These are phyloP conservation scores for Candida tibetensis DNA, from an alignment of 805 yeast species.

Conservation along the genomic window DNA sequence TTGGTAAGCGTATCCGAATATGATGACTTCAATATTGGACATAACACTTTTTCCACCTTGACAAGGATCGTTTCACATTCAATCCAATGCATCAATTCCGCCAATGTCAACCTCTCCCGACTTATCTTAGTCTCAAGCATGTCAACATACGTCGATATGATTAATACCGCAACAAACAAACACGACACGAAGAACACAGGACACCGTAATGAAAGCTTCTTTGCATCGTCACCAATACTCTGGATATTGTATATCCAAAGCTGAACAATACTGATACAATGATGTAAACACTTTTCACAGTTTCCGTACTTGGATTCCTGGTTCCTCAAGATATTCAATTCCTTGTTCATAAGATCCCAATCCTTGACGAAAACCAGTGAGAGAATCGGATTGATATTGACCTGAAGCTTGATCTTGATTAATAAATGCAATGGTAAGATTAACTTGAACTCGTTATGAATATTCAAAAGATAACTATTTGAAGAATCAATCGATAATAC, in stretches of 20 bases:
- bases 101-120: constrained; percentile 15
- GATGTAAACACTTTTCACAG: constrained; percentile 7
- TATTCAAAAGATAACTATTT: constrained; percentile 47
- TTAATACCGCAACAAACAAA: constrained; percentile 58
- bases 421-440: constrained; percentile 64
- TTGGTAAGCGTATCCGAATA: constrained; percentile 58
- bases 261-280: constrained; percentile 54
- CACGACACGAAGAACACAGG: constrained; percentile 76
- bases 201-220: constrained; percentile 64
- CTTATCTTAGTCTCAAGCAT: constrained; percentile 43
- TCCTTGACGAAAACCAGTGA: constrained; percentile 61
- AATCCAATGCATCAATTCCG: constrained; percentile 46
- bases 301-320: constrained; percentile 61
- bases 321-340: constrained; percentile 47
- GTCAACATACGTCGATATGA: constrained; percentile 61
- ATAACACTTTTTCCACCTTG: constrained; percentile 56
- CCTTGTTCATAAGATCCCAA: constrained; percentile 63
- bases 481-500: constrained; percentile 51
- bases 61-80: constrained; percentile 58
- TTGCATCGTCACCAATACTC: constrained; percentile 55
- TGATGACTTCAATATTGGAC: constrained; percentile 50
- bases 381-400: constrained; percentile 60
- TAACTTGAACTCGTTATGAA: constrained; percentile 57
- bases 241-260: constrained; percentile 74
- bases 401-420: constrained; percentile 64